Evolutionary conservation across 495 filamentous ascomycete genomes (phyloP), one percentile per base, ranked within the genome.

Genomic region (Podospora comata): DNA sequence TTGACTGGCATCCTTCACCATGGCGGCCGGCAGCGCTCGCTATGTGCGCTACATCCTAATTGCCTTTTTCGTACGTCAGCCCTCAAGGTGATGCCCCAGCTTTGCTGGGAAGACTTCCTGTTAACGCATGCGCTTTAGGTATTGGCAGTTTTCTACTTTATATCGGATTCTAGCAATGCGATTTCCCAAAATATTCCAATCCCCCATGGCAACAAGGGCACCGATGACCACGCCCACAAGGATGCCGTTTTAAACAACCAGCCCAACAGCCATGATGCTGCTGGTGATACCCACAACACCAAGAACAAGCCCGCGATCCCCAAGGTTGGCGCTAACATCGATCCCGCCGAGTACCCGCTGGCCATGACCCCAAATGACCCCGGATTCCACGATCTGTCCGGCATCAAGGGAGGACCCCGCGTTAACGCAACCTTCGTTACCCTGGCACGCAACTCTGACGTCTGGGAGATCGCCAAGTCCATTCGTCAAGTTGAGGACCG

Each of bases 381-480:
- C 54, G 80, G 80, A 65, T 84, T 80, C 78, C 75, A 81, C 67
- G 76, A 83, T 32, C 81, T 88, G 71, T 55, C 84, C 72, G 81
- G 85, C 61, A 83, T 82, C 34, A 83, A 84, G 9, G 78, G 79
- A 5, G 89, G 88, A 48, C 85, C 87, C 58, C 89, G 89, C 68
- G 90, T 96, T 81, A 99, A 99, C 77, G 95, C 95, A 30, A 98
- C 96, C 3, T 99, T 99, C 75, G 93, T 99, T 55, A 97, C 93
- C 18, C 85, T 99, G 69, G 95, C 95, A 19, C 89, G 96, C 63
- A 99, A 99, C 77, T 83, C 82, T 34, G 95, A 99, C 77, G 78
- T 97, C 55, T 99, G 96, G 96, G 95, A 98, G 34, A 97, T 99
- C 72, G 90, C 93, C 27, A 88, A 91, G 73, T 96, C 92, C 7